Evolutionary conservation across 1,139 yeast genomes (phyloP).

Genomic region (Saccharomyces hybrid): DNA sequence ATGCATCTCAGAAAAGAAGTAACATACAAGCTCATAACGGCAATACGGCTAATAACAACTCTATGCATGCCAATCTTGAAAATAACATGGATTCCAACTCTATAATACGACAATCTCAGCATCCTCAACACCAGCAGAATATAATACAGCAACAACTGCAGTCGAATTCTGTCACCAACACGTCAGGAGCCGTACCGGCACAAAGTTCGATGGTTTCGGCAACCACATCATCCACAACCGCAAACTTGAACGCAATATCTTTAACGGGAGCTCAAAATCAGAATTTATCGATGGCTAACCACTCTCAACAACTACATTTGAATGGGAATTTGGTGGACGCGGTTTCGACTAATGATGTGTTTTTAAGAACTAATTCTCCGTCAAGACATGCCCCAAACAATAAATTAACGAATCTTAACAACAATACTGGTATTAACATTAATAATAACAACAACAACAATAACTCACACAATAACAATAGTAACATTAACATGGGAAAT

Average conservation of each 20-base stretch:
- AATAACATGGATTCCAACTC: neutral
- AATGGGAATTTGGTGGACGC: conserved; percentile 48
- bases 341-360: conserved; percentile 84
- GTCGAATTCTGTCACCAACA: conserved; percentile 1
- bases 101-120: neutral
- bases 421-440: neutral
- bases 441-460: neutral
- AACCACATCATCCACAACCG: neutral
- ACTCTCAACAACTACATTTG: conserved; percentile 20
- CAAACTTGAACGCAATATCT: neutral
- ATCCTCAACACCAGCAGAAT: conserved; percentile 4
- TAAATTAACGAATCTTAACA: neutral
- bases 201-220: conserved; percentile 2
- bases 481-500: neutral
- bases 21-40: neutral
- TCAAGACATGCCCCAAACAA: neutral
- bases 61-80: conserved; percentile 1
- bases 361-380: conserved; percentile 34
- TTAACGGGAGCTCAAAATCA: neutral
- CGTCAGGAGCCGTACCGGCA: neutral
- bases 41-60: conserved; percentile 7
- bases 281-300: conserved; percentile 6
- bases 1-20: neutral
- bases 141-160: conserved; percentile 4
- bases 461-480: neutral